phyloP scores from a whole-genome alignment of 2,329 filamentous ascomycete genomes.

The Pseudogymnoascus sp. region DNA sequence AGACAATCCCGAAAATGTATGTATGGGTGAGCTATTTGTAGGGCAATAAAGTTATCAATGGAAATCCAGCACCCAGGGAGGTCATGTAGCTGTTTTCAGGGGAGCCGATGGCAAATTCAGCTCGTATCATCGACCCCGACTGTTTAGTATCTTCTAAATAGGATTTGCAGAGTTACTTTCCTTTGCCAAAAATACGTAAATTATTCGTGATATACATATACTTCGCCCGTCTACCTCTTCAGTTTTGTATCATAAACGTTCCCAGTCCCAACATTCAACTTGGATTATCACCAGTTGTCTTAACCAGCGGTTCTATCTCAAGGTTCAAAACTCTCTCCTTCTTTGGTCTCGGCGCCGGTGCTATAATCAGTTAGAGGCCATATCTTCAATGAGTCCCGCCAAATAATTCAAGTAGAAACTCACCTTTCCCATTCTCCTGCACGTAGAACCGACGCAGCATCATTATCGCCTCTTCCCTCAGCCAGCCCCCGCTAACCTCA shows the following conservation, averaged over 20 bases:
- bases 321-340: constrained; percentile 28
- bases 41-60: not conserved
- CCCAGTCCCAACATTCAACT: not conserved
- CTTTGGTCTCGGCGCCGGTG: constrained; percentile 28
- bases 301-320: constrained; percentile 24
- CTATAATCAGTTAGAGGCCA: constrained; percentile 13
- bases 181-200: not conserved
- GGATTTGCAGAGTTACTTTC: not conserved
- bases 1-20: not conserved
- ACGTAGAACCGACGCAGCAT: constrained; percentile 91
- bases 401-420: constrained; percentile 20
- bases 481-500: constrained; percentile 78
- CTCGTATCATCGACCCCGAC: not conserved
- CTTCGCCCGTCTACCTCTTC: not conserved
- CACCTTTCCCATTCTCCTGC: constrained; percentile 91
- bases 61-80: not conserved
- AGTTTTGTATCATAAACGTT: not conserved
- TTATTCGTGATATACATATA: not conserved
- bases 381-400: not conserved
- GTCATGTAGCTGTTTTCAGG: not conserved
- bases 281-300: not conserved
- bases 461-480: constrained; percentile 87
- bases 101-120: not conserved
- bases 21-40: not conserved
- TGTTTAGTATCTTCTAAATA: not conserved